A percentile compares a stretch with the other conserved stretches of the same genome.
Evolutionary conservation across 2,329 filamentous ascomycete species (phyloP).

Genomic region (Aspergillus pseudoglaucus): DNA sequence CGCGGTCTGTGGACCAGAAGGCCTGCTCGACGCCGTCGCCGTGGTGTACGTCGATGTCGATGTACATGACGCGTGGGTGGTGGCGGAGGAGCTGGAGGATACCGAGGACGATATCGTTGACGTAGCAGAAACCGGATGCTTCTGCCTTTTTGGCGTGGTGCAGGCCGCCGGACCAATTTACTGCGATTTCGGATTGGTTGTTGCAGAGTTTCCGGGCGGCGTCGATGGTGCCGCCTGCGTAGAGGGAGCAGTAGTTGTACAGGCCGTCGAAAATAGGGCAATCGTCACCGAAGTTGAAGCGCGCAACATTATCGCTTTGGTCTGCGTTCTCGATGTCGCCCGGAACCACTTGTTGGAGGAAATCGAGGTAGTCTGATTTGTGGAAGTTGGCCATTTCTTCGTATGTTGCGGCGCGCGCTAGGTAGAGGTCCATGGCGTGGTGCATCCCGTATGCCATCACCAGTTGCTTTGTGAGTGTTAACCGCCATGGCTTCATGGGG

Average conservation of each 20-base stretch:
- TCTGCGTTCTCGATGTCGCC: conserved; percentile 61
- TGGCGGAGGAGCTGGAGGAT: conserved; percentile 80
- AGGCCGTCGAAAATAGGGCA: conserved; percentile 95
- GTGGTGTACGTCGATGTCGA: conserved; percentile 90
- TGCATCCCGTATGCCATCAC: conserved; percentile 94
- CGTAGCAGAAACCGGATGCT: conserved; percentile 95
- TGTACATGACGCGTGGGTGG: conserved; percentile 82
- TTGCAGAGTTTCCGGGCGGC: conserved; percentile 84
- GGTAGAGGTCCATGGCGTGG: conserved; percentile 92
- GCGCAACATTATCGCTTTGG: conserved; percentile 51
- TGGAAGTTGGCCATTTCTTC: conserved; percentile 87
- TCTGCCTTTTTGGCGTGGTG: conserved; percentile 95
- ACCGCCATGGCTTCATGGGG: conserved; percentile 98
- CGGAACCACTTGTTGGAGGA: conserved; percentile 66
- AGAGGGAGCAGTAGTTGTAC: conserved; percentile 91
- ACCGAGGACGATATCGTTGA: conserved; percentile 95
- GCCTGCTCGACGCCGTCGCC: conserved; percentile 88
- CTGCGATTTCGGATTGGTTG: conserved; percentile 85
- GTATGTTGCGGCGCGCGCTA: conserved; percentile 73
- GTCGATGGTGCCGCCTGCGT: conserved; percentile 82
- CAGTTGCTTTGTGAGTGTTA: conserved; percentile 90
- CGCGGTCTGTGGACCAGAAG: conserved; percentile 81
- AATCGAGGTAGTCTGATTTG: conserved; percentile 82
- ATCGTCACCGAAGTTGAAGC: conserved; percentile 87
- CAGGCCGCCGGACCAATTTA: conserved; percentile 94